Conservation (phyloP, 768 basidiomycete genomes). For the Suillus paluster region DNA sequence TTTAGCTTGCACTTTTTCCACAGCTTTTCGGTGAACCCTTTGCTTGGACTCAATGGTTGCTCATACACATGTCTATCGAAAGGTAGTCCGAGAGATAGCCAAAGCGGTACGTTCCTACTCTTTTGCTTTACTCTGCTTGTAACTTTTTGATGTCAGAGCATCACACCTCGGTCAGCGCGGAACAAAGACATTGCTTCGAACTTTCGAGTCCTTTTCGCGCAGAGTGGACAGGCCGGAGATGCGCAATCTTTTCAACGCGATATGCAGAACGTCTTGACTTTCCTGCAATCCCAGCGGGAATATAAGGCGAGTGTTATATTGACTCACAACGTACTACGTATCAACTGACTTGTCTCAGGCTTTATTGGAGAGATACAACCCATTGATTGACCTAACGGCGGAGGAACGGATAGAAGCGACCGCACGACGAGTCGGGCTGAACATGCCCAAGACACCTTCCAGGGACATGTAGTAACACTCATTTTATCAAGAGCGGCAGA, state of each 20-base stretch:
- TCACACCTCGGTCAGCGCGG: slow-evolving; percentile 38
- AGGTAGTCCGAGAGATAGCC: slow-evolving; percentile 33
- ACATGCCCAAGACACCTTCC: slow-evolving; percentile 64
- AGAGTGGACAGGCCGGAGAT: slow-evolving; percentile 30
- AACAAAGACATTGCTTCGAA: slow-evolving; percentile 49
- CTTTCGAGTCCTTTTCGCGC: slow-evolving; percentile 60
- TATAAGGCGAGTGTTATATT: slow-evolving; percentile 62
- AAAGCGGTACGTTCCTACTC: slow-evolving; percentile 24
- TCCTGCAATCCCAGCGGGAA: slow-evolving; percentile 73
- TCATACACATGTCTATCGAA: slow-evolving; percentile 29
- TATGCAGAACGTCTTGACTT: slow-evolving; percentile 63
- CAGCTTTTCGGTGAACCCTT: neutral
- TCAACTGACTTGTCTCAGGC: slow-evolving; percentile 45
- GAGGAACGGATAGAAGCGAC: slow-evolving; percentile 86
- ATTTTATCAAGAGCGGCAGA: neutral
- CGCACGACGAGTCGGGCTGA: slow-evolving; percentile 83
- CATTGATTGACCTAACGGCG: slow-evolving; percentile 74
- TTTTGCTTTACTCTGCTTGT: slow-evolving; percentile 8
- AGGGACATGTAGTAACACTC: neutral
- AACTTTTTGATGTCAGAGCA: slow-evolving; percentile 36
- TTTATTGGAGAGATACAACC: slow-evolving; percentile 88
- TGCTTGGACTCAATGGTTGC: slow-evolving; percentile 19
- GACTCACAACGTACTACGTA: neutral
- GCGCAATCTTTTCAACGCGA: slow-evolving; percentile 44
- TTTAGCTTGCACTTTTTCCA: slow-evolving; percentile 14